Conservation (phyloP, 1,284 basidiomycete species). For the Malassezia psittaci region DNA sequence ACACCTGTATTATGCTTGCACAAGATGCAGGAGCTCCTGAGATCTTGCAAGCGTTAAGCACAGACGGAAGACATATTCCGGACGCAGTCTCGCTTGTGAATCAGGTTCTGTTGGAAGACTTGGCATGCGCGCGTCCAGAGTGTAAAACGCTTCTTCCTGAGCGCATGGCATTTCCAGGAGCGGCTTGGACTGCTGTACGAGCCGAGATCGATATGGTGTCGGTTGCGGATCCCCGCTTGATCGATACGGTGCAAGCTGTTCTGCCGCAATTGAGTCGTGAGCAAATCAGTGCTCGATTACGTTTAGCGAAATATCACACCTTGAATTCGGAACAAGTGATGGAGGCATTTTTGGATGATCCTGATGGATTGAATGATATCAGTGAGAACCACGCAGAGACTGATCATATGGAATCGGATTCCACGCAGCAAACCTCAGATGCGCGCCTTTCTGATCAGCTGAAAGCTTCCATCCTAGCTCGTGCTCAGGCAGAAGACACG, state of each 20-base stretch:
- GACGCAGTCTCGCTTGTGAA: constrained; percentile 15
- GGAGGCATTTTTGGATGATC: constrained; percentile 15
- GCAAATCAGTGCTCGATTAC: neutral
- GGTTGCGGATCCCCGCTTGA: neutral
- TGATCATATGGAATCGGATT: too few species aligned
- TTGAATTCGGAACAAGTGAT: constrained; percentile 2
- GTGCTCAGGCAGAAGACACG: constrained; percentile 4
- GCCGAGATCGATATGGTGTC: neutral
- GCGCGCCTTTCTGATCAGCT: constrained; percentile 1
- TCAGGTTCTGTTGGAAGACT: constrained; percentile 6
- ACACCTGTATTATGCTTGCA: constrained; percentile 2
- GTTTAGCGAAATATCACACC: too few species aligned
- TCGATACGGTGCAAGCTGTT: constrained; percentile 8
- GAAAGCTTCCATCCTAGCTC: constrained; percentile 13
- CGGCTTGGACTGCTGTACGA: constrained; percentile 11
- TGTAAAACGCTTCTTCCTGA: neutral
- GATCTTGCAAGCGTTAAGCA: neutral
- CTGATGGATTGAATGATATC: constrained; percentile 9
- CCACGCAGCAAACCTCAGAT: too few species aligned
- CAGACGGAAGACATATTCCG: neutral
- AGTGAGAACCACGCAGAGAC: neutral
- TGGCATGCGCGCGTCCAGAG: constrained; percentile 1
- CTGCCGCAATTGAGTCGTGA: constrained; percentile 8
- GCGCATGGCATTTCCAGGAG: constrained; percentile 9
- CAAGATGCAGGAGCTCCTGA: neutral